Evolutionary conservation across 225 moss, liverwort and hornwort species (phyloP).

Genomic region (Neckera pumila): DNA sequence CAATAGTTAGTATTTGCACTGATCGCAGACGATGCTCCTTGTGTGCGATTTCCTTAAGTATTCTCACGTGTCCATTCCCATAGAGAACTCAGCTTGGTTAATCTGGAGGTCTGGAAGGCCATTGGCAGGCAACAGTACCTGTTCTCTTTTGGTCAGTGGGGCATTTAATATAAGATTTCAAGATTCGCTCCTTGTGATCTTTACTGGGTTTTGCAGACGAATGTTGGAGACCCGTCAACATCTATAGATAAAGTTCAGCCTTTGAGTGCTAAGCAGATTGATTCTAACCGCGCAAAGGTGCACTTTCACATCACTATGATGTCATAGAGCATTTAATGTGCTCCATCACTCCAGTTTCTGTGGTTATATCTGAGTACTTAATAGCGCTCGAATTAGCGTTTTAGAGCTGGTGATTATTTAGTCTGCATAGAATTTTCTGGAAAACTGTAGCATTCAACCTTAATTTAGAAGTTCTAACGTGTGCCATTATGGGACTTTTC

Average conservation of each 20-base stretch:
- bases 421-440: not conserved
- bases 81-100: not conserved
- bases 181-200: not conserved
- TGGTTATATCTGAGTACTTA: not conserved
- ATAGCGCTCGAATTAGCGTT: not conserved
- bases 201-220: constrained; percentile 23
- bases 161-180: not conserved
- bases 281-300: constrained; percentile 32
- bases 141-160: not conserved
- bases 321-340: not conserved
- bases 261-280: constrained; percentile 12
- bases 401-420: not conserved
- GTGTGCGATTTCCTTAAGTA: not conserved
- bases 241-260: not conserved
- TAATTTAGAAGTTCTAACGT: not conserved
- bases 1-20: not conserved
- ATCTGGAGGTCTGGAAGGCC: not conserved
- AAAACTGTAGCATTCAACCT: not conserved
- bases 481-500: not conserved
- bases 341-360: not conserved
- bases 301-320: not conserved
- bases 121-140: not conserved
- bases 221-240: constrained; percentile 16
- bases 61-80: not conserved
- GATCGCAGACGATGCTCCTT: not conserved